A percentile compares a stretch with the other conserved stretches of the same genome.
phyloP scores from a whole-genome alignment of 2,329 filamentous ascomycete species.

The Harringtonia aguacate region DNA sequence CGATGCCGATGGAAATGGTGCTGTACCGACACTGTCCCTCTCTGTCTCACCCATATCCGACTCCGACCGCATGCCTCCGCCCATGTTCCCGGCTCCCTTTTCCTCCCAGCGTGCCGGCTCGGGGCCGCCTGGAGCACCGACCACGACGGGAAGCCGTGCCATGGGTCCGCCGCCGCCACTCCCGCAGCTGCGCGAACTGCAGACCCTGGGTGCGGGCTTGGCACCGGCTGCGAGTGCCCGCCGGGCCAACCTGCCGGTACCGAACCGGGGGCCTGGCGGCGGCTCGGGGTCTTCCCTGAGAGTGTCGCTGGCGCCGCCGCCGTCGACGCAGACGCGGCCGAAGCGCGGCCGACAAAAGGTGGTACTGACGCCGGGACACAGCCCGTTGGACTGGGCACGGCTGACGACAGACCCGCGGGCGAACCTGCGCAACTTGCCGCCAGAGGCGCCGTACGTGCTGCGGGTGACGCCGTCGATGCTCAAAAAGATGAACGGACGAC shows the following conservation, averaged over 20 bases:
- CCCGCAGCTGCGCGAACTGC: too few relatives aligned
- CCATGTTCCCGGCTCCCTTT: slow-evolving; percentile 38
- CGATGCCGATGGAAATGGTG: slow-evolving; percentile 15
- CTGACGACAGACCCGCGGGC: slow-evolving; percentile 51
- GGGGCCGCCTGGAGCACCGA: slow-evolving; percentile 4
- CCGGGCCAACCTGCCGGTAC: slow-evolving; percentile 6
- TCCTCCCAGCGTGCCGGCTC: slow-evolving; percentile 36
- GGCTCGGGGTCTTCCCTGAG: slow-evolving; percentile 14
- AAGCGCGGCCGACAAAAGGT: slow-evolving; percentile 54
- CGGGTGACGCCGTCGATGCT: slow-evolving; percentile 78
- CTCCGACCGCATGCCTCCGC: slow-evolving; percentile 20
- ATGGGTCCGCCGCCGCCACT: slow-evolving; percentile 4
- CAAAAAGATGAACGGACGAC: slow-evolving; percentile 67
- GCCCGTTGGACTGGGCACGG: slow-evolving; percentile 90
- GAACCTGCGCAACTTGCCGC: slow-evolving; percentile 55
- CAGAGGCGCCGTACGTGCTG: slow-evolving; percentile 45
- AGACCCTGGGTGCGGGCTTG: too few relatives aligned
- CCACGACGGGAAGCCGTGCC: slow-evolving; percentile 4
- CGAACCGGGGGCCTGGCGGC: slow-evolving; percentile 11
- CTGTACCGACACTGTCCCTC: slow-evolving; percentile 35
- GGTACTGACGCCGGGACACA: slow-evolving; percentile 78
- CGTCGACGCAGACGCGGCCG: slow-evolving; percentile 40
- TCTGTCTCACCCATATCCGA: slow-evolving; percentile 20
- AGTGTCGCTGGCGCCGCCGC: slow-evolving; percentile 37
- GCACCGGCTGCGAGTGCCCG: slow-evolving; percentile 5